Percentiles rank a stretch among this genome's conserved stretches.
phyloP scores from a whole-genome alignment of 345 rosid species.

The Pistacia integerrima region DNA sequence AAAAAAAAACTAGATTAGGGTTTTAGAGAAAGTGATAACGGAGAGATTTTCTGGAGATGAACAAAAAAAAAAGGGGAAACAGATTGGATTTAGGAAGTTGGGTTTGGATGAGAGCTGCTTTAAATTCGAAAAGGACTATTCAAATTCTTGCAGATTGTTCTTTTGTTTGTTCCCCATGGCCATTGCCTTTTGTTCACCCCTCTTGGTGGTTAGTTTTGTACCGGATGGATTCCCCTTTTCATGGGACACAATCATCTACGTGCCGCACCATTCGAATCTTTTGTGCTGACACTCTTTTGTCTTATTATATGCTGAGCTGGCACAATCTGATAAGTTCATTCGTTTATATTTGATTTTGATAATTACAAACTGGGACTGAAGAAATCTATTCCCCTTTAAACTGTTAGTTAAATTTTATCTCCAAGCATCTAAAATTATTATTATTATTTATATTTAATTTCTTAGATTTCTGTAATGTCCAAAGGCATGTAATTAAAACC shows the following conservation, averaged over 20 bases:
- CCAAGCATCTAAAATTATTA: too few species aligned
- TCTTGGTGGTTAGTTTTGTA: background rate
- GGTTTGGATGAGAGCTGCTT: background rate
- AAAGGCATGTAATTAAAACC: too few species aligned
- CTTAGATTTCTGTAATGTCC: too few species aligned
- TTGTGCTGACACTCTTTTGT: background rate
- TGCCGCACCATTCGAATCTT: background rate
- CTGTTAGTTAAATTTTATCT: too few species aligned
- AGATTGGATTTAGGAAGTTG: background rate
- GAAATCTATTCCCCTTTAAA: too few species aligned
- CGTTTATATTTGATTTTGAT: too few species aligned
- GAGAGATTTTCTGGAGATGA: background rate
- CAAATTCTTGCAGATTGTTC: constrained; percentile 9
- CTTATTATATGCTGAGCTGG: background rate
- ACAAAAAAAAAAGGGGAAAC: background rate
- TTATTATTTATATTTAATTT: too few species aligned
- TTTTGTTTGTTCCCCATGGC: background rate
- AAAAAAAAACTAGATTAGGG: background rate
- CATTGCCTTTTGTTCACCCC: too few species aligned
- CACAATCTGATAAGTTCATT: background rate
- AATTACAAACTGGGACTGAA: too few species aligned
- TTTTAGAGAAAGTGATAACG: background rate
- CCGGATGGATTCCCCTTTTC: background rate
- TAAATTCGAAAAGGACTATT: constrained; percentile 19
- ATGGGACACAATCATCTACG: background rate